A percentile compares a stretch with the other conserved stretches of the same genome.
These are phyloP conservation scores for Cladosporium halotolerans DNA, from an alignment of 2,329 filamentous ascomycete species.

Conservation along the genomic window DNA sequence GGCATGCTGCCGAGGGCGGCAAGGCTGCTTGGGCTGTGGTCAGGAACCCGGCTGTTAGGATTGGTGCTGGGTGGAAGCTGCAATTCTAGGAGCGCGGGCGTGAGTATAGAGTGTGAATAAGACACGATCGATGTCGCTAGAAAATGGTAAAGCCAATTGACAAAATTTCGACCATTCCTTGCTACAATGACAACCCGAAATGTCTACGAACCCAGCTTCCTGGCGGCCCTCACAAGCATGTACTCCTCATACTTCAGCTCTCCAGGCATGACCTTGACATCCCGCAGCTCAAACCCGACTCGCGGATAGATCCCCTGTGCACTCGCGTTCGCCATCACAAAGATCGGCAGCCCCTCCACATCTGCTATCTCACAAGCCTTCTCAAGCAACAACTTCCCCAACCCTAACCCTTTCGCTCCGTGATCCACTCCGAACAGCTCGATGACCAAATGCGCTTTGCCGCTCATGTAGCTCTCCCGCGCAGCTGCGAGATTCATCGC, in stretches of 20 bases:
- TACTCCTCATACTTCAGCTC: constrained; percentile 15
- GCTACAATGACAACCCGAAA: too few relatives aligned
- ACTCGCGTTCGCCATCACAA: constrained; percentile 23
- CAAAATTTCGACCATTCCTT: too few relatives aligned
- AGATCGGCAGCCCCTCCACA: constrained; percentile 13
- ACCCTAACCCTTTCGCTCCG: constrained; percentile 15
- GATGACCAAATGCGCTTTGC: constrained; percentile 13
- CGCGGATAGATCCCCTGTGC: constrained; percentile 13
- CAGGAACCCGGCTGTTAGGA: constrained; percentile 55
- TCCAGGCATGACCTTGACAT: constrained; percentile 13
- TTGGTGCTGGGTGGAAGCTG: constrained; percentile 60
- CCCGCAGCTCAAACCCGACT: constrained; percentile 13
- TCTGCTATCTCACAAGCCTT: constrained; percentile 21
- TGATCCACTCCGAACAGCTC: constrained; percentile 25
- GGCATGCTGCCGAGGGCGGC: constrained; percentile 44
- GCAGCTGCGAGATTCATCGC: constrained; percentile 8
- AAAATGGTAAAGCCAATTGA: too few relatives aligned
- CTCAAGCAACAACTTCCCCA: constrained; percentile 19
- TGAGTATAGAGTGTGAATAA: too few relatives aligned
- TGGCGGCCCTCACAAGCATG: constrained; percentile 15
- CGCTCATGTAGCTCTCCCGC: constrained; percentile 14
- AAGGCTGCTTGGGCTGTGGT: constrained; percentile 59
- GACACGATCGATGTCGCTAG: too few relatives aligned
- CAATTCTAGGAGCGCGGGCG: constrained; percentile 36
- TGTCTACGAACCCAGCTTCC: not conserved